Evolutionary conservation across 148 eudicot genomes (phyloP).

Genomic region (Fallopia convolvulus): DNA sequence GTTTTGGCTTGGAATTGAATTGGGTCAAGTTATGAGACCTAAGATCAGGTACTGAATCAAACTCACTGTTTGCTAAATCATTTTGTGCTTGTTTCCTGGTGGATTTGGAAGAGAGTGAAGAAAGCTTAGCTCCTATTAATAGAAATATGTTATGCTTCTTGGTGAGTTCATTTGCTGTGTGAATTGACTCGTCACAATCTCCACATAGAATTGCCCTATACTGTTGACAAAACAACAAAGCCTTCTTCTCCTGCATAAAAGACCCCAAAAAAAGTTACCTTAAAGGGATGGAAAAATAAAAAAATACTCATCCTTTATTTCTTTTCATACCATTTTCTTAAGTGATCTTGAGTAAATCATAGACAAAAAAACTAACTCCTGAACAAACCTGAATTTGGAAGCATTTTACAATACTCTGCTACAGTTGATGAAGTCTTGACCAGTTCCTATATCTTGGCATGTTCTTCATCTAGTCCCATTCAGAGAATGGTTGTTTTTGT

Average conservation of each 20-base stretch:
- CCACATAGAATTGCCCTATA: conserved; percentile 69
- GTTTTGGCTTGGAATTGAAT: not conserved
- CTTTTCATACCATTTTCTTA: conserved; percentile 11
- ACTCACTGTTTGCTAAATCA: not conserved
- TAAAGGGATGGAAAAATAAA: not conserved
- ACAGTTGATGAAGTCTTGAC: no score
- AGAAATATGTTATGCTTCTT: conserved; percentile 57
- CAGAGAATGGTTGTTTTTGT: not conserved
- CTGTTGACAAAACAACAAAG: conserved; percentile 70
- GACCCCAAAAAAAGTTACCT: not conserved
- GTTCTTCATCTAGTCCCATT: no score
- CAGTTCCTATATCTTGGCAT: no score
- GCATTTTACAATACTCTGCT: no score
- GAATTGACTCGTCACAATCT: conserved; percentile 66
- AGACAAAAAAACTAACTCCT: no score
- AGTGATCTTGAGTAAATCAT: no score
- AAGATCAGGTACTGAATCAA: not conserved
- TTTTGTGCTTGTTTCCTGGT: not conserved
- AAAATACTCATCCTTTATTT: no score
- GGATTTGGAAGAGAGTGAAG: conserved; percentile 17
- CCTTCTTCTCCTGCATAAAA: conserved; percentile 50
- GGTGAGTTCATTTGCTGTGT: conserved; percentile 59
- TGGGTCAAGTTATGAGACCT: no score
- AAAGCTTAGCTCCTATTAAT: conserved; percentile 62
- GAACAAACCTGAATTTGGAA: no score